phyloP scores from a whole-genome alignment of 2,329 filamentous ascomycete genomes.

The Fusarium sp. region DNA sequence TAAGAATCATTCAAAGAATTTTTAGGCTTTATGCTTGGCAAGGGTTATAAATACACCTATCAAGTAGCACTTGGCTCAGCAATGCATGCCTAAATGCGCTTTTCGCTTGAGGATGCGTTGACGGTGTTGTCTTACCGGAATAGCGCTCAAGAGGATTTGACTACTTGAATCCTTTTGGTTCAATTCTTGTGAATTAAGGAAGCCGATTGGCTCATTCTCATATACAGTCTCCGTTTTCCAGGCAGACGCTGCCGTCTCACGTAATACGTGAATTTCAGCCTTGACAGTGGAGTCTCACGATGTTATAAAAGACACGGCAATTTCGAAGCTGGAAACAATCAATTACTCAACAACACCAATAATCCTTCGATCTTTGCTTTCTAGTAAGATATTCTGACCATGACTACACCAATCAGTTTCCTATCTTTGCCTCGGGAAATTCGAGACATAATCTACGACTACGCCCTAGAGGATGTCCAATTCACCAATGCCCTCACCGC shows the following conservation, averaged over 20 bases:
- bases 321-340: not conserved
- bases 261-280: not conserved
- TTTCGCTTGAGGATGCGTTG: too few species aligned
- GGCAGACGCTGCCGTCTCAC: not conserved
- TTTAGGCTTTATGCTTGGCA: not conserved
- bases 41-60: not conserved
- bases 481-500: not conserved
- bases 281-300: not conserved
- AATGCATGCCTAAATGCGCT: too few species aligned
- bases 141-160: too few species aligned
- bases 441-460: not conserved
- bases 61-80: too few species aligned
- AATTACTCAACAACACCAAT: too few species aligned
- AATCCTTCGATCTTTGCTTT: not conserved
- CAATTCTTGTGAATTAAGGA: too few species aligned
- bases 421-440: not conserved
- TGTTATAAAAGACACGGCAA: not conserved
- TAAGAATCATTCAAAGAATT: too few species aligned
- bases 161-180: too few species aligned
- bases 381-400: not conserved
- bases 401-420: not conserved
- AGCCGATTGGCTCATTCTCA: not conserved
- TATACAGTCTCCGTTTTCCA: not conserved
- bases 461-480: not conserved
- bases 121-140: too few species aligned